Percentiles rank a stretch among this genome's conserved stretches.
phyloP scores from a whole-genome alignment of 2,329 filamentous ascomycete genomes.

The Rutstroemia sp. region DNA sequence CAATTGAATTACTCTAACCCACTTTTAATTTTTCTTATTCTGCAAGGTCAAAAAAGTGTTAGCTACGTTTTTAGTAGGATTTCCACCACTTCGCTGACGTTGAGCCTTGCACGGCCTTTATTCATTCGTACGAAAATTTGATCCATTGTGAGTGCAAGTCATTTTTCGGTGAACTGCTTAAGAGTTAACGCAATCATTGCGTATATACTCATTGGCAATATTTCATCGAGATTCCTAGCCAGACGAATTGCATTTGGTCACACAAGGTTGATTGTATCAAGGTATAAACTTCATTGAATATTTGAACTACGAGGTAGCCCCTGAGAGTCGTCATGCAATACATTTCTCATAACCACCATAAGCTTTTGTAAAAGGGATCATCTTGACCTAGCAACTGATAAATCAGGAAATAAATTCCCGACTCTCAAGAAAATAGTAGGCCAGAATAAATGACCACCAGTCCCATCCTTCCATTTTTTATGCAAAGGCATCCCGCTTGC shows the following conservation, averaged over 20 bases:
- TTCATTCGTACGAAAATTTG: too few relatives aligned
- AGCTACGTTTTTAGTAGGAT: background rate
- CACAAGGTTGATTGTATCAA: background rate
- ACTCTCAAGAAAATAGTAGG: slow-evolving; percentile 6
- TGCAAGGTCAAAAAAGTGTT: too few relatives aligned
- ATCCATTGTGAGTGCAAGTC: background rate
- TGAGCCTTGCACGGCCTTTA: too few relatives aligned
- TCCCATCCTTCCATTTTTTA: slow-evolving; percentile 9
- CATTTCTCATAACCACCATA: slow-evolving; percentile 7
- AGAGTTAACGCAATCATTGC: too few relatives aligned
- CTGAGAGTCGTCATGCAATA: background rate
- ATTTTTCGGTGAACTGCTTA: background rate
- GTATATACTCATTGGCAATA: too few relatives aligned
- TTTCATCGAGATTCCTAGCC: too few relatives aligned
- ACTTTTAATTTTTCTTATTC: background rate
- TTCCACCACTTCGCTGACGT: background rate
- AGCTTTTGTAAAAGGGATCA: background rate
- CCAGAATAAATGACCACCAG: slow-evolving; percentile 7
- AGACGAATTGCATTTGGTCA: background rate
- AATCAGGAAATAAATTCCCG: background rate
- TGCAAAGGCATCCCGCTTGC: slow-evolving; percentile 10
- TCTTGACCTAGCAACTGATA: slow-evolving; percentile 1
- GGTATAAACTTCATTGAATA: slow-evolving; percentile 6
- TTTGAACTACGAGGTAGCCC: slow-evolving; percentile 1
- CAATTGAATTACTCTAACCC: background rate